Conservation (phyloP, 441 rosid genomes). For the Bocquillonia castaneifolia region DNA sequence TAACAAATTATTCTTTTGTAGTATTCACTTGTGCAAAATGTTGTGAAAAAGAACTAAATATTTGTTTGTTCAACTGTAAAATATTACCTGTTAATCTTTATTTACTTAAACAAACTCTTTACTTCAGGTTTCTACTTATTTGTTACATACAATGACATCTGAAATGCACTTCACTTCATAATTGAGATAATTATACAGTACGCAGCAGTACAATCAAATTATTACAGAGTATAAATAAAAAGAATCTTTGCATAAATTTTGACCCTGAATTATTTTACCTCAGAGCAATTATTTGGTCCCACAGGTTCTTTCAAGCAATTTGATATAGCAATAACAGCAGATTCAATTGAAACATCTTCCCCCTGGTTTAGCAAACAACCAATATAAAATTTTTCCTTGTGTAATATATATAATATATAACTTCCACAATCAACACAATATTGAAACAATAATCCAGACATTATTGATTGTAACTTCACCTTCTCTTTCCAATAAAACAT, state of each 20-base stretch:
- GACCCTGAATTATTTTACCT: conserved; percentile 39
- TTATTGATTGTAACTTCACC: conserved; percentile 24
- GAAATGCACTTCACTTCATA: neutral
- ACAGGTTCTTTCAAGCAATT: conserved; percentile 84
- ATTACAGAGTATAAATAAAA: conserved; percentile 4
- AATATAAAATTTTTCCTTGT: conserved; percentile 4
- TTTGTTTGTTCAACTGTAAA: neutral
- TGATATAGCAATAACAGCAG: conserved; percentile 83
- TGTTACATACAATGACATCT: neutral
- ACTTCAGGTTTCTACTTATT: neutral
- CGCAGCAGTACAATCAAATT: neutral
- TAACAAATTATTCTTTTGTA: conserved; percentile 2
- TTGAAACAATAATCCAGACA: neutral
- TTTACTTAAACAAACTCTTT: neutral
- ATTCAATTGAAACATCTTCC: conserved; percentile 80
- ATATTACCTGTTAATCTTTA: neutral
- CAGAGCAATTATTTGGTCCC: conserved; percentile 66
- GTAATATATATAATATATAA: neutral
- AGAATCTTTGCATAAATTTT: conserved; percentile 6
- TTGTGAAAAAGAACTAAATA: neutral
- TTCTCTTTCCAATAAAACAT: conserved; percentile 73
- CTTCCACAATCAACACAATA: neutral
- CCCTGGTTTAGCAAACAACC: conserved; percentile 38
- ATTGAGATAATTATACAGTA: neutral
- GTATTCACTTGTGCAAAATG: neutral